Conservation (phyloP, 495 filamentous ascomycete species). For the Glarea lozoyensis region DNA sequence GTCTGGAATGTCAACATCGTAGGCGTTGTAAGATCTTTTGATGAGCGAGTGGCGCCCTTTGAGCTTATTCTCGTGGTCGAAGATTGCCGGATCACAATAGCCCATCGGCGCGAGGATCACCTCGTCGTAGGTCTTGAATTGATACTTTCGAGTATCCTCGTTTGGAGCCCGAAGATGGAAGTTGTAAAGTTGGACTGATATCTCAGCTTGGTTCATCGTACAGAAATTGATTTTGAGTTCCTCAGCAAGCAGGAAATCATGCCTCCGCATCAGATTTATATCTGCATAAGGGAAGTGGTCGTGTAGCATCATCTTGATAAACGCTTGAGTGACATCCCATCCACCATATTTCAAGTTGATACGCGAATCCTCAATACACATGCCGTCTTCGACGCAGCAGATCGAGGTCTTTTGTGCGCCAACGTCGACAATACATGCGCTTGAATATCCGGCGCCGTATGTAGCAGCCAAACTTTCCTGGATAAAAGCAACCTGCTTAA, state of each 20-base stretch:
- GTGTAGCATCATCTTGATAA: constrained; percentile 94
- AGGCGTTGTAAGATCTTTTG: constrained; percentile 80
- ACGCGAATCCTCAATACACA: constrained; percentile 82
- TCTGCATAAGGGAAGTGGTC: constrained; percentile 91
- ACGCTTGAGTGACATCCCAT: constrained; percentile 83
- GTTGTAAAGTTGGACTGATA: constrained; percentile 70
- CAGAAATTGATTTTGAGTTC: constrained; percentile 88
- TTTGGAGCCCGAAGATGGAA: constrained; percentile 85
- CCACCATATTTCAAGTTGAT: constrained; percentile 94
- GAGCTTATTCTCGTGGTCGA: constrained; percentile 73
- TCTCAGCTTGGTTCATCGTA: constrained; percentile 75
- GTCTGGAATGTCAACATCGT: constrained; percentile 75
- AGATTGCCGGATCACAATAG: constrained; percentile 78
- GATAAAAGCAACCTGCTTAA: constrained; percentile 81
- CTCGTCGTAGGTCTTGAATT: constrained; percentile 93
- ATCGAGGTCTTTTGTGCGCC: constrained; percentile 98
- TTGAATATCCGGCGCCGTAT: constrained; percentile 91
- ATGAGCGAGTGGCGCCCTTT: constrained; percentile 67
- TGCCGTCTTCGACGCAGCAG: constrained; percentile 93
- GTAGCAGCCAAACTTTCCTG: constrained; percentile 92
- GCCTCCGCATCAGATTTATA: constrained; percentile 80
- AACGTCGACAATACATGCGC: constrained; percentile 89
- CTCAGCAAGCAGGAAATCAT: constrained; percentile 89
- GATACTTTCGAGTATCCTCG: constrained; percentile 81
- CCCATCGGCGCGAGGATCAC: constrained; percentile 85